phyloP scores from a whole-genome alignment of 805 yeast species.

The Torulaspora indica region DNA sequence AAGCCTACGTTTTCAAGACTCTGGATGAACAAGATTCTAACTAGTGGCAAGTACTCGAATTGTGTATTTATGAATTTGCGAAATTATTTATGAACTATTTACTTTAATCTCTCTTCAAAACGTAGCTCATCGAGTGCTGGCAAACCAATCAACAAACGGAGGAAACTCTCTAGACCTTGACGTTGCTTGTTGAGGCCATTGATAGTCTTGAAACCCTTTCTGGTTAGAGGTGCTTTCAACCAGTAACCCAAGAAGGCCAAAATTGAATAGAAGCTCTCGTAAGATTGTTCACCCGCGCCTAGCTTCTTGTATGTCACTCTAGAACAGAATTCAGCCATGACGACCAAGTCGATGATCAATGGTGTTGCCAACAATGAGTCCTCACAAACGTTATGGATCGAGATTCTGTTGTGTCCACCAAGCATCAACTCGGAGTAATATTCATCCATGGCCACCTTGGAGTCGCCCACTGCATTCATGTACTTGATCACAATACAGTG shows the following conservation, averaged over 20 bases:
- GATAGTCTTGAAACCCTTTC: slow-evolving; percentile 84
- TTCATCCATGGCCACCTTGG: slow-evolving; percentile 98
- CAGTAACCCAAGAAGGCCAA: slow-evolving; percentile 85
- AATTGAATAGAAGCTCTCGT: slow-evolving; percentile 73
- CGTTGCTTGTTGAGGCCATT: slow-evolving; percentile 95
- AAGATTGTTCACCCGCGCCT: slow-evolving; percentile 42
- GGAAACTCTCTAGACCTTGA: slow-evolving; percentile 82
- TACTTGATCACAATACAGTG: slow-evolving; percentile 95
- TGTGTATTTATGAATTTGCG: no score
- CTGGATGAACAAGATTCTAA: slow-evolving; percentile 57
- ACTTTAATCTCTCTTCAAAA: slow-evolving; percentile 73
- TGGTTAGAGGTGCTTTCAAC: slow-evolving; percentile 94
- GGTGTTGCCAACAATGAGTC: slow-evolving; percentile 95
- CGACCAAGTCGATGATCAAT: slow-evolving; percentile 82
- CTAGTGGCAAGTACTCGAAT: neutral
- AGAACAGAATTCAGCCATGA: slow-evolving; percentile 84
- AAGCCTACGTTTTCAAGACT: slow-evolving; percentile 53
- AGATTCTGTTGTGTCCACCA: slow-evolving; percentile 93
- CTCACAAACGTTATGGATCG: slow-evolving; percentile 94
- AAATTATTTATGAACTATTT: slow-evolving; percentile 6
- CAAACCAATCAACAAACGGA: slow-evolving; percentile 84
- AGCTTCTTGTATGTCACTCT: slow-evolving; percentile 73
- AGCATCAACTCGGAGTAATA: slow-evolving; percentile 94
- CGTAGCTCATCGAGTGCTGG: slow-evolving; percentile 88
- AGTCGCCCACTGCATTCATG: slow-evolving; percentile 90